Base-by-base conservation (phyloP, 768 basidiomycete species). In the Russula compacta region DNA sequence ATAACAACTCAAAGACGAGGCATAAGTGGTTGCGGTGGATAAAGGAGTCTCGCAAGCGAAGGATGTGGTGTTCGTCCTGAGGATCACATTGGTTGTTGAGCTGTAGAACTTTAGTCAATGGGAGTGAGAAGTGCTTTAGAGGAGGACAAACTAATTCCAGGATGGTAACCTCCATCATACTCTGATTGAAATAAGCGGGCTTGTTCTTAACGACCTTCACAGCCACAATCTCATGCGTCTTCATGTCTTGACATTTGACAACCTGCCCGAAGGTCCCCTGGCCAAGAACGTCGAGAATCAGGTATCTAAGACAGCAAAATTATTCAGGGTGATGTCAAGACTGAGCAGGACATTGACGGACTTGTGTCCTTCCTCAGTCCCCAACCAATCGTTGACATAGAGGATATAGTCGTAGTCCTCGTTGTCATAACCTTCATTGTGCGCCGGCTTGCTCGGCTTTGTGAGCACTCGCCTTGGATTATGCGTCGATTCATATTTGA, bases 201-300 rank as follows among this genome's bases (percentile, higher is more conserved):
- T 98, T 99, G 75, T 99, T 99, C 79, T 99, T 99, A 66, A 99
- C 93, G 8, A 99, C 97, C 75, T 98, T 99, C 63, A 99, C 97
- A 24, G 97, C 97, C 47, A 97, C 93, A 57, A 98, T 92, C 71
- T 98, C 95, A 73, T 98, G 94, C 35, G 92, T 97, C 77, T 95
- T 93, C 87, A 98, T 95, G 71, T 99, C 98, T 73, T 98, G 97
- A 71, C 97, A 99, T 73, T 99, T 99, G 68, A 98, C 97, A 36
- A 99, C 97, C 73, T 99, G 97, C 9, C 97, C 97, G 68, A 99
- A 99, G 2, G 97, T 99, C 24, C 97, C 97, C 73, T 99, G 97
- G 7, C 97, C 97, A 42, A 99, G 83, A 63, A 99, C 92, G 73
- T 99, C 97, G 50, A 99, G 85, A 69, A 99, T 98, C 65, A 98